Base-by-base conservation (phyloP, 2,329 filamentous ascomycete species). In the Amauroascus niger region DNA sequence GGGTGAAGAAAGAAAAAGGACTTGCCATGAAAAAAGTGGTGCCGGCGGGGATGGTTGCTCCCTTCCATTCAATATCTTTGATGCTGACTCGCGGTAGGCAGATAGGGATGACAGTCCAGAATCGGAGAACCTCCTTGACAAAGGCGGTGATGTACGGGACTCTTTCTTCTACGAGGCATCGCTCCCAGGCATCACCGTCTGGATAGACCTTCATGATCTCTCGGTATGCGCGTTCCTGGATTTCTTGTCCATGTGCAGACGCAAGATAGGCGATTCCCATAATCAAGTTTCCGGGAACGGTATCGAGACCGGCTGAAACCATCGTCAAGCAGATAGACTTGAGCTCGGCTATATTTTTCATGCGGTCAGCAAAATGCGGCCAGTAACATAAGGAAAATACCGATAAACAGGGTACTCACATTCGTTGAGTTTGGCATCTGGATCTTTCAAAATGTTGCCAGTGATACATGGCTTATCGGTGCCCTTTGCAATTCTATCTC, bases 311-410 rank as follows among this genome's bases (percentile, higher is more conserved):
- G 0, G 86, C 87, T 1, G 83, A 86, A 0, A 91, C 84, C 80
- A 91, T 89, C 22, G 86, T 88, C 22, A 93, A 70, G 65, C 87
- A 88, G 60, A 93, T 88, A 2, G 84, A 87, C 68, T 86, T 88
- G 48, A 90, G 76, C 67, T 90, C 87, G 11, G 80, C 84, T 86
- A 2, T 71, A 6, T 67, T 33, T 9, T 11, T 18, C 7, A 45
- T 3, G 13, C 26, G n/a, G 45, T 48, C 30, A 48, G 45, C 18
- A 24, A n/a, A 35, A 35, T 1, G 4, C 9, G 3, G 22, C 18
- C 28, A 33, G 30, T 14, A 24, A 14, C 18, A 37, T 37, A 9
- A 6, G 33, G n/a, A n/a, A 35, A 35, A 11, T 35, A 14, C 16
- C 6, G 26, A 20, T 3, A n/a, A 18, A 18, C 20, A 3, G 8